phyloP scores from a whole-genome alignment of 495 filamentous ascomycete species.

The Rhizodiscina lignyota region DNA sequence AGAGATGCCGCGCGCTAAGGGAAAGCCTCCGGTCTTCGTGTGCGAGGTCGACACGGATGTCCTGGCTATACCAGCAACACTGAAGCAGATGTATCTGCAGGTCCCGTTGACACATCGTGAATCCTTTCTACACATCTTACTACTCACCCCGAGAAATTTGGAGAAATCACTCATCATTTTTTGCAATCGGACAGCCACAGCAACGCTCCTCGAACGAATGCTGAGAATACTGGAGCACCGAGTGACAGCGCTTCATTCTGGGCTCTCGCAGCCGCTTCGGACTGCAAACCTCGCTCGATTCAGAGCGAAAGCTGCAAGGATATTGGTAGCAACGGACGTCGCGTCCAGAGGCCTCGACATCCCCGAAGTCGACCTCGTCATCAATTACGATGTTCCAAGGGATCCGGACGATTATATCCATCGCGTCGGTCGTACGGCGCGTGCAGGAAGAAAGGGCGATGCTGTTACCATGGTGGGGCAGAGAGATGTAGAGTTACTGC shows the following conservation, averaged over 20 bases:
- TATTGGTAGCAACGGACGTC: constrained; percentile 91
- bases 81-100: constrained; percentile 73
- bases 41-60: constrained; percentile 69
- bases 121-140: constrained; percentile 80
- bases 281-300: constrained; percentile 80
- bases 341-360: constrained; percentile 94
- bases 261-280: constrained; percentile 65
- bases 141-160: constrained; percentile 61
- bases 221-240: constrained; percentile 74
- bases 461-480: constrained; percentile 83
- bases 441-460: constrained; percentile 69
- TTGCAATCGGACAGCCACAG: constrained; percentile 80
- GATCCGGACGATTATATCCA: constrained; percentile 97
- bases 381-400: constrained; percentile 90
- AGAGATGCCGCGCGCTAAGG: constrained; percentile 44
- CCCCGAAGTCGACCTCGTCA: constrained; percentile 70
- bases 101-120: constrained; percentile 81
- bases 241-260: constrained; percentile 78
- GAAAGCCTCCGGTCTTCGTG: constrained; percentile 62
- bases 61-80: constrained; percentile 58
- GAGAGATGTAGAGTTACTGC: constrained; percentile 70
- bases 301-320: constrained; percentile 74
- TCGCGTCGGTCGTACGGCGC: constrained; percentile 83
- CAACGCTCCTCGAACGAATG: constrained; percentile 71
- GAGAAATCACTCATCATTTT: constrained; percentile 75